Evolutionary conservation across 129 eudicot species (phyloP).

Genomic region (Artemisia argyi): DNA sequence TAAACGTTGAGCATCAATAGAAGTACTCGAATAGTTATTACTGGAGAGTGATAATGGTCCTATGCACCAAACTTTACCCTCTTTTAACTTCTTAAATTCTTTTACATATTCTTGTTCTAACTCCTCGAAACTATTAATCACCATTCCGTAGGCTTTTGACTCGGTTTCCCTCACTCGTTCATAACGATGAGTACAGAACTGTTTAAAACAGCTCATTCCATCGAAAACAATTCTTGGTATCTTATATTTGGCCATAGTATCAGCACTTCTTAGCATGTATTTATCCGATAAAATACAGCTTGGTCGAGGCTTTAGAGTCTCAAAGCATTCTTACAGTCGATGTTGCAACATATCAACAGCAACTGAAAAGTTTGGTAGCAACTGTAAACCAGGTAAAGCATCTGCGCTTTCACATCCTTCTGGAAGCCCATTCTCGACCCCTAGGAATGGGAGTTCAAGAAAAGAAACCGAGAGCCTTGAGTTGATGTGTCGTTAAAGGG

Average conservation of each 20-base stretch:
- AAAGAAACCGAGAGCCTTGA: too few relatives aligned
- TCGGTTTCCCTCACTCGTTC: conserved; percentile 31
- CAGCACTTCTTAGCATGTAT: conserved; percentile 37
- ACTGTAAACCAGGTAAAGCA: conserved; percentile 32
- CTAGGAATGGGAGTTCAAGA: too few relatives aligned
- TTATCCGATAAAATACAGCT: conserved; percentile 47
- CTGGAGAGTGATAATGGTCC: conserved; percentile 22
- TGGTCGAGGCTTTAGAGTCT: conserved; percentile 42
- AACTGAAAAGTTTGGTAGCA: conserved; percentile 20
- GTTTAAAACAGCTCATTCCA: conserved; percentile 54
- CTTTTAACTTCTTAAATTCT: conserved; percentile 38
- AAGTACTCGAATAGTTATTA: too few relatives aligned
- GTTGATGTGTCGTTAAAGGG: too few relatives aligned
- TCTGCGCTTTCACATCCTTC: conserved; percentile 59
- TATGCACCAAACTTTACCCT: conserved; percentile 57
- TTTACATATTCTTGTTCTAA: conserved; percentile 53
- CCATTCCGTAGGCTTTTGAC: conserved; percentile 36
- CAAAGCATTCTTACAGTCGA: conserved; percentile 32
- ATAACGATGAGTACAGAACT: conserved; percentile 33
- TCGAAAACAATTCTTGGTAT: conserved; percentile 58
- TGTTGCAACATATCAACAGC: conserved; percentile 36
- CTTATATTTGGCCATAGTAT: conserved; percentile 32
- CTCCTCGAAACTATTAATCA: conserved; percentile 64
- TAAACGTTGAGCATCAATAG: too few relatives aligned
- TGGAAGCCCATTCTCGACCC: conserved; percentile 41